Base-by-base conservation (phyloP, 371 early-diverging fungal genomes). In the Rhizopus sp. region DNA sequence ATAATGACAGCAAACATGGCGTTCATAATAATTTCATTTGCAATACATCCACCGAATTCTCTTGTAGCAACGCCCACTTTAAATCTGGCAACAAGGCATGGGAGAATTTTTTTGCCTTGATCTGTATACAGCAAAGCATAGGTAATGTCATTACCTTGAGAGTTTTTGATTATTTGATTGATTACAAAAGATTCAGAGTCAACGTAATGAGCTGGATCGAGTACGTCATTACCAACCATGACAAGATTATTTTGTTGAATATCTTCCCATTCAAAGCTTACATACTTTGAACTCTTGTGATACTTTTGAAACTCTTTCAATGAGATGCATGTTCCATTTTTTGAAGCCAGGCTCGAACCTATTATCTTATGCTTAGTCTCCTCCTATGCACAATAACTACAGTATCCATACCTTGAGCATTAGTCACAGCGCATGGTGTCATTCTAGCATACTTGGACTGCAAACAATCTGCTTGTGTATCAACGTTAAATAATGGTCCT, bases 41-140 rank as follows among this genome's bases (percentile, higher is more conserved):
- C 71, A 53, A 87, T 78, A 73, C 91, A 89, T 32, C 79, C 79
- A 44, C 69, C 70, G 0, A 71, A 65, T 42, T 78, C 75, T 3
- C 69, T 76, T 57, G 80, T 81, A 64, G 82, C 65, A 10, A 72
- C 64, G 17, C 84, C 84, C 8, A 76, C 71, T 35, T 68, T 69
- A 39, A 79, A 69, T 3, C 73, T 62, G n/a, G 81, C 67, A 5
- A 64, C 48, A 1, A 84, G 29, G 59, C 84, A 84, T 12, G 53
- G 64, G 3, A 76, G 65, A 5, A 71, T 75, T 3, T 69, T 47
- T 55, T 70, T 73, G 4, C 75, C 72, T 7, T 40, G 48, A 3
- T 66, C 39, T 0, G 66, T 65, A 30, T 75, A 71, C 50, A 71
- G 33, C 10, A 84, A 56, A 23, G 73, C 69, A 49, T 79, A 69